Conservation (phyloP, 352 stramenopile genomes). For the Elongisporangium undulatum region DNA sequence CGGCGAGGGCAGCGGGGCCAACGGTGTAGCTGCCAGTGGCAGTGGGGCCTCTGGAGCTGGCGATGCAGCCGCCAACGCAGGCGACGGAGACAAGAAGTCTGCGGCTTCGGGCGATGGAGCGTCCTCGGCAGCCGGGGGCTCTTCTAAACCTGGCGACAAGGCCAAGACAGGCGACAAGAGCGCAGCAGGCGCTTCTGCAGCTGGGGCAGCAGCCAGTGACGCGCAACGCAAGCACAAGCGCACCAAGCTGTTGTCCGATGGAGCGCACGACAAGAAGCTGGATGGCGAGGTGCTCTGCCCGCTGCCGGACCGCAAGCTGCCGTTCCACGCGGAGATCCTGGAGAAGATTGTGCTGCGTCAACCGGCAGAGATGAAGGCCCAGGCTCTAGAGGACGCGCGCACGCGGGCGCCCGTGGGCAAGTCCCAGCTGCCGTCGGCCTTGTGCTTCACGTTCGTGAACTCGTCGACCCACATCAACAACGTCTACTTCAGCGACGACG, state of each 20-base stretch:
- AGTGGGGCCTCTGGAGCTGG: slow-evolving; percentile 8
- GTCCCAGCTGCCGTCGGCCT: slow-evolving; percentile 45
- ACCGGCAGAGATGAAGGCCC: slow-evolving; percentile 53
- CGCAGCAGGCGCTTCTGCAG: not conserved
- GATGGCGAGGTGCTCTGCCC: slow-evolving; percentile 54
- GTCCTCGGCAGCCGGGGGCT: not conserved
- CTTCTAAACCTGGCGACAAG: slow-evolving; percentile 37
- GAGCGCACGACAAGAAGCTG: slow-evolving; percentile 37
- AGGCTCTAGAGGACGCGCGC: slow-evolving; percentile 61
- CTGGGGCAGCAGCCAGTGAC: slow-evolving; percentile 11
- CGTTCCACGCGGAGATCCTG: slow-evolving; percentile 68
- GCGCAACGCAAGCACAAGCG: slow-evolving; percentile 61
- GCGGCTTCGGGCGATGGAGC: slow-evolving; percentile 16
- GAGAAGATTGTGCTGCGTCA: slow-evolving; percentile 80
- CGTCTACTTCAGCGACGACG: slow-evolving; percentile 76
- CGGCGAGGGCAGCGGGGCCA: slow-evolving; percentile 12
- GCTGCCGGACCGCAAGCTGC: slow-evolving; percentile 58
- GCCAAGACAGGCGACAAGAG: slow-evolving; percentile 13
- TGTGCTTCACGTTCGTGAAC: slow-evolving; percentile 82
- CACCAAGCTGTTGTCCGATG: slow-evolving; percentile 32
- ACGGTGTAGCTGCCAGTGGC: slow-evolving; percentile 19
- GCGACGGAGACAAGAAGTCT: slow-evolving; percentile 45
- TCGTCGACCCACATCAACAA: slow-evolving; percentile 77
- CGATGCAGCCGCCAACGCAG: slow-evolving; percentile 5
- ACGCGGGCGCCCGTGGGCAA: slow-evolving; percentile 50